These are phyloP conservation scores for Fulvia fulva DNA, from an alignment of 2,329 filamentous ascomycete species.

Conservation along the genomic window DNA sequence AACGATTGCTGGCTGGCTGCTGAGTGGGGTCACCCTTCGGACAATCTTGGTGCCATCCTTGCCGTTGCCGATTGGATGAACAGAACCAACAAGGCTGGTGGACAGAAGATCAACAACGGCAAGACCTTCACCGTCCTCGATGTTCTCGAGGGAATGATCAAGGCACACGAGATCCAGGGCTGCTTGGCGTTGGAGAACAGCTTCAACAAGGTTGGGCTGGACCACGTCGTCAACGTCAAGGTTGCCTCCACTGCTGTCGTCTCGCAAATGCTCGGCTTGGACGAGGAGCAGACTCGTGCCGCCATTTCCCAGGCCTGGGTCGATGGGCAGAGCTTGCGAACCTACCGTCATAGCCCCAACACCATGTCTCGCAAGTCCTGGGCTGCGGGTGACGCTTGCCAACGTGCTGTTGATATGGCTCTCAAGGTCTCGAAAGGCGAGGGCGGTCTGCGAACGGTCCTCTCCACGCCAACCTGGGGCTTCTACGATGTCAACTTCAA, in stretches of 20 bases:
- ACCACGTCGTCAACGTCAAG: conserved; percentile 98
- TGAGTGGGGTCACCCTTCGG: conserved; percentile 97
- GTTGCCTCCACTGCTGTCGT: conserved; percentile 92
- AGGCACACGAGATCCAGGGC: conserved; percentile 98
- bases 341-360: conserved; percentile 95
- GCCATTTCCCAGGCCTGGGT: conserved; percentile 97
- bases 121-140: conserved; percentile 87
- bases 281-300: conserved; percentile 86
- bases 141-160: conserved; percentile 89
- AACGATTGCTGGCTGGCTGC: conserved; percentile 99
- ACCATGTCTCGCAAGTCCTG: conserved; percentile 99
- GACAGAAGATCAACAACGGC: conserved; percentile 59
- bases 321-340: conserved; percentile 91
- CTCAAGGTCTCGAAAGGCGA: conserved; percentile 97
- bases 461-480: conserved; percentile 90
- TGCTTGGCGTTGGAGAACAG: conserved; percentile 96
- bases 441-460: conserved; percentile 82
- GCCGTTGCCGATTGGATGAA: conserved; percentile 97
- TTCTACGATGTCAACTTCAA: conserved; percentile 99
- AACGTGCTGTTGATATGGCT: conserved; percentile 94
- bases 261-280: conserved; percentile 88
- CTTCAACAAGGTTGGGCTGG: conserved; percentile 96
- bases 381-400: conserved; percentile 97
- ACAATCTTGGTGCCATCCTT: conserved; percentile 95
- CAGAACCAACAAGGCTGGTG: conserved; percentile 84